A percentile compares a stretch with the other conserved stretches of the same genome.
These are phyloP conservation scores for Mycena indigotica DNA, from an alignment of 768 basidiomycete species.

Conservation along the genomic window DNA sequence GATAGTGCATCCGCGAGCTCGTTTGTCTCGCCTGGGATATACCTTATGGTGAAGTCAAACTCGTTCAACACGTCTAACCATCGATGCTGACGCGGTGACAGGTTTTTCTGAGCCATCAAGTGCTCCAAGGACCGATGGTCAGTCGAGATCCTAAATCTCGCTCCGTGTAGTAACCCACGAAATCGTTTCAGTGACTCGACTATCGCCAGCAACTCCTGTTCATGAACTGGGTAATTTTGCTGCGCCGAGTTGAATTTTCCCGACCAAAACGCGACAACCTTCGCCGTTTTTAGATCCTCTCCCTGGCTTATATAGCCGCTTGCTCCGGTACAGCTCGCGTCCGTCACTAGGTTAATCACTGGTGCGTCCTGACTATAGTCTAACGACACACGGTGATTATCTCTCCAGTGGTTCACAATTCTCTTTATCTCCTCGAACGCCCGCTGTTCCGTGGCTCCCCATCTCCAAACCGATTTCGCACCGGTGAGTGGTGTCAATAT, in stretches of 20 bases:
- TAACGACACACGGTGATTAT: constrained; percentile 7
- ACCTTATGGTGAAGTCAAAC: constrained; percentile 17
- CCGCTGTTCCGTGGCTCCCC: constrained; percentile 29
- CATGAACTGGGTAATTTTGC: constrained; percentile 43
- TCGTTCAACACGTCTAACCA: constrained; percentile 34
- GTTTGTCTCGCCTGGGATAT: constrained; percentile 22
- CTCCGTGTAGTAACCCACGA: constrained; percentile 33
- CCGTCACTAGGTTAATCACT: too few relatives aligned
- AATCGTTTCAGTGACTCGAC: constrained; percentile 31
- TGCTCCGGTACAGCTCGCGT: too few relatives aligned
- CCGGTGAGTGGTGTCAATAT: constrained; percentile 36
- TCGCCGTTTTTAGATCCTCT: too few relatives aligned
- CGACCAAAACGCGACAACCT: constrained; percentile 33
- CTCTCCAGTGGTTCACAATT: too few relatives aligned
- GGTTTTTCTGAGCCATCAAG: constrained; percentile 34
- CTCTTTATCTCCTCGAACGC: constrained; percentile 25
- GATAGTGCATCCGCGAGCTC: constrained; percentile 36
- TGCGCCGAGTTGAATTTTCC: constrained; percentile 31
- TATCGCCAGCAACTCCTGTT: constrained; percentile 48
- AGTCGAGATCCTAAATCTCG: constrained; percentile 28
- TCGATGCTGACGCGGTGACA: constrained; percentile 39
- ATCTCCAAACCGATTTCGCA: too few relatives aligned
- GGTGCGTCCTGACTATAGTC: too few relatives aligned
- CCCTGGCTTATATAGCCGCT: too few relatives aligned
- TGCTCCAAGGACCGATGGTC: constrained; percentile 28